A percentile compares a stretch with the other conserved stretches of the same genome.
Evolutionary conservation across 164 flowering plant species (phyloP).

Genomic region (Platanus orientalis): DNA sequence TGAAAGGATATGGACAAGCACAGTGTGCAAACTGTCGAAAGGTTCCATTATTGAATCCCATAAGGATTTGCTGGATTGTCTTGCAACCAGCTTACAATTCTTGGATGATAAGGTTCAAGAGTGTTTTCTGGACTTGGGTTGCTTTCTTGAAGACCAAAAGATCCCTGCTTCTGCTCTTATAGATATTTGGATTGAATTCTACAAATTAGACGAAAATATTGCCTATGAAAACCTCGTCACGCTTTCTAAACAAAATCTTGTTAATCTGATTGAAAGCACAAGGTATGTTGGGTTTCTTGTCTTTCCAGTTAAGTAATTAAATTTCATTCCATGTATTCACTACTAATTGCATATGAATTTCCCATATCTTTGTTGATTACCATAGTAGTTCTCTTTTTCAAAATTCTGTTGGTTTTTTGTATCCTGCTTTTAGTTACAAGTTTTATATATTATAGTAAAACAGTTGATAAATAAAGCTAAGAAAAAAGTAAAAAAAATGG

Average conservation of each 20-base stretch:
- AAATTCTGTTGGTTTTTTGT: too few relatives aligned
- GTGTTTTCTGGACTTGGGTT: conserved; percentile 42
- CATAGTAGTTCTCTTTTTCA: too few relatives aligned
- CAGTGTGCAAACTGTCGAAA: conserved; percentile 9
- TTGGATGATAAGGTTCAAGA: background rate
- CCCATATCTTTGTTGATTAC: too few relatives aligned
- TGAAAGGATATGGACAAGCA: conserved; percentile 22
- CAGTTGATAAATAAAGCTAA: too few relatives aligned
- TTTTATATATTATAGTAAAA: too few relatives aligned
- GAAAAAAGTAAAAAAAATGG: too few relatives aligned
- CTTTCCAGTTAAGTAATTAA: background rate
- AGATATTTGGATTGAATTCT: background rate
- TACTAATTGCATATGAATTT: background rate
- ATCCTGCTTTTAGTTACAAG: too few relatives aligned
- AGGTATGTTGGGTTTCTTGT: background rate
- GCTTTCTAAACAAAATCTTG: background rate
- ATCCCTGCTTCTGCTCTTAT: conserved; percentile 1
- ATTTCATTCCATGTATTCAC: background rate
- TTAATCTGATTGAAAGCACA: background rate
- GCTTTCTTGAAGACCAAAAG: conserved; percentile 12
- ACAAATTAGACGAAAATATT: background rate
- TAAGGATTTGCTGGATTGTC: background rate
- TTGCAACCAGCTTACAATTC: background rate
- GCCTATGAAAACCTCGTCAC: background rate
- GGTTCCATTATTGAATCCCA: background rate